Conservation (phyloP, 441 rosid species). For the Metrosideros polymorpha region DNA sequence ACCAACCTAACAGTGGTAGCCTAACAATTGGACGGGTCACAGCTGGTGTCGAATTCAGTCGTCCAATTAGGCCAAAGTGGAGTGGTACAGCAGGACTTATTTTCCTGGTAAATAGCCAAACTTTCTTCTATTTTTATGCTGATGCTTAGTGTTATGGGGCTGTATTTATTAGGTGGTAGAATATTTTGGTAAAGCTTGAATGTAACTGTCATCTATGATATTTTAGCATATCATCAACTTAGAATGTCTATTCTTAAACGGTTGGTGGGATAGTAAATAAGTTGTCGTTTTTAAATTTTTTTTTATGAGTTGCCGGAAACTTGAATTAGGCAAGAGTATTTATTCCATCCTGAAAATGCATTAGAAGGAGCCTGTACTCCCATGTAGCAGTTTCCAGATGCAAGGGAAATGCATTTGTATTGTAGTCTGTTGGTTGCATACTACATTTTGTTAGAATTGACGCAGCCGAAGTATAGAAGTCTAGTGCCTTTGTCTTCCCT, state of each 20-base stretch:
- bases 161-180: background rate
- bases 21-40: constrained; percentile 72
- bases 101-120: constrained; percentile 49
- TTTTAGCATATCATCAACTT: background rate
- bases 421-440: background rate
- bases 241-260: background rate
- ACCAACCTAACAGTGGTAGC: constrained; percentile 54
- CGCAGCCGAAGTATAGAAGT: background rate
- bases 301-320: background rate
- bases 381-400: background rate
- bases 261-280: background rate
- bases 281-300: background rate
- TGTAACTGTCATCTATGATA: background rate
- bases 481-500: background rate
- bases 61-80: constrained; percentile 96
- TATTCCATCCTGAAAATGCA: background rate
- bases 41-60: constrained; percentile 82
- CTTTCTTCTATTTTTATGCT: background rate
- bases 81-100: constrained; percentile 77
- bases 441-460: background rate
- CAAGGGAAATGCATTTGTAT: background rate
- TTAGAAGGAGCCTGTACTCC: background rate
- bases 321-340: background rate
- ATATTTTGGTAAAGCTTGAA: background rate
- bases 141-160: background rate